Percentiles rank a stretch among this genome's conserved stretches.
phyloP scores from a whole-genome alignment of 306 rosid genomes.

The Hippophae tibetana region DNA sequence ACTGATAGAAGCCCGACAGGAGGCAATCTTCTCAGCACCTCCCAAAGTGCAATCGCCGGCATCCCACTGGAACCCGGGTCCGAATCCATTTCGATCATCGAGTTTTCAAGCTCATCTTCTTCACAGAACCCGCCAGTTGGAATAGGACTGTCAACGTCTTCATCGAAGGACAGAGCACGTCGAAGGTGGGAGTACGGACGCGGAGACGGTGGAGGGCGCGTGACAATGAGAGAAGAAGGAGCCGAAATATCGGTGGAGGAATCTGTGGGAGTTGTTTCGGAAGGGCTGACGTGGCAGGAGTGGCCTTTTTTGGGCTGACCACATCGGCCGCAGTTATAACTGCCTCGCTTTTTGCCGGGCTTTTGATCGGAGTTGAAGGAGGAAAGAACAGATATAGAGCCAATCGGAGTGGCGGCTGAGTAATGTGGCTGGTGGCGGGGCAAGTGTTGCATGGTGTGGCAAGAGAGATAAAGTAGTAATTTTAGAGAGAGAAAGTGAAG shows the following conservation, averaged over 20 bases:
- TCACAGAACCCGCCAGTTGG: conserved; percentile 11
- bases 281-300: conserved; percentile 34
- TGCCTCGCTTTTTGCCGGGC: conserved; percentile 65
- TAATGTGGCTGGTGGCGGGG: conserved; percentile 24
- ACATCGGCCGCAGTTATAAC: conserved; percentile 82
- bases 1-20: conserved; percentile 66
- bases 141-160: conserved; percentile 31
- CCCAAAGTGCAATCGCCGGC: conserved; percentile 63
- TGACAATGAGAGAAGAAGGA: conserved; percentile 10
- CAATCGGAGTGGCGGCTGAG: conserved; percentile 15
- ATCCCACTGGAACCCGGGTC: conserved; percentile 40
- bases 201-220: conserved; percentile 32
- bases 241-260: conserved; percentile 23
- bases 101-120: conserved; percentile 11
- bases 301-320: conserved; percentile 93
- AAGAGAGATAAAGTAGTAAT: background rate
- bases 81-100: conserved; percentile 14
- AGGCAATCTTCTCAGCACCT: conserved; percentile 64
- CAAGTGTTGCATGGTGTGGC: conserved; percentile 32
- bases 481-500: conserved; percentile 4
- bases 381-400: conserved; percentile 9
- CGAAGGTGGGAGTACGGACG: conserved; percentile 41
- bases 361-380: conserved; percentile 24
- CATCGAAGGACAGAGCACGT: conserved; percentile 73
- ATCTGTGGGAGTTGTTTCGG: conserved; percentile 20